Conservation (phyloP, 805 yeast genomes). For the Monosporozyma aerobia region DNA sequence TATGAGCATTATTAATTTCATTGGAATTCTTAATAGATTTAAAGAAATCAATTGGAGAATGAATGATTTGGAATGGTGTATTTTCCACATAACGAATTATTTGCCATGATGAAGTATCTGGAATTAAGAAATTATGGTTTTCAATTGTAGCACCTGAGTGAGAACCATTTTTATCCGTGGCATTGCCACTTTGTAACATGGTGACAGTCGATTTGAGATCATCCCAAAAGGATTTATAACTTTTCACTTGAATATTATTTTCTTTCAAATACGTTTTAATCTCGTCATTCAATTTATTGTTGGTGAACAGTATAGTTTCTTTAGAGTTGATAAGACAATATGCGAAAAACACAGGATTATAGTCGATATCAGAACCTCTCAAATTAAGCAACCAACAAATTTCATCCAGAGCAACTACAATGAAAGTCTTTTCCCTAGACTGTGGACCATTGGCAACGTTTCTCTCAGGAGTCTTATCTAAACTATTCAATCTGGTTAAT, state of each 20-base stretch:
- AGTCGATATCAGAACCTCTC: constrained; percentile 75
- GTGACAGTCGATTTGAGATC: constrained; percentile 33
- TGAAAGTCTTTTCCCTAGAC: constrained; percentile 31
- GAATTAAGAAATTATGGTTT: constrained; percentile 33
- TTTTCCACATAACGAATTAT: constrained; percentile 39
- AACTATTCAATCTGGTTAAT: constrained; percentile 28
- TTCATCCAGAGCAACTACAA: constrained; percentile 74
- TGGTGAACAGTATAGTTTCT: constrained; percentile 45
- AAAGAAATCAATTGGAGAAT: constrained; percentile 54
- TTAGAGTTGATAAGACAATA: constrained; percentile 39
- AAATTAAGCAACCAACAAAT: constrained; percentile 85
- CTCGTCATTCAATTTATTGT: constrained; percentile 34
- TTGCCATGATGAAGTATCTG: constrained; percentile 61
- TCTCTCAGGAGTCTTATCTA: constrained; percentile 4
- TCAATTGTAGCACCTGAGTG: not conserved
- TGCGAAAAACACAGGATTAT: constrained; percentile 78
- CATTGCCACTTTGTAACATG: constrained; percentile 6
- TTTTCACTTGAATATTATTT: constrained; percentile 39
- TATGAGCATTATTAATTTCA: constrained; percentile 62
- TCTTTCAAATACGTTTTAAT: constrained; percentile 34
- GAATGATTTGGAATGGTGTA: constrained; percentile 29
- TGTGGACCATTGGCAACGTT: not conserved
- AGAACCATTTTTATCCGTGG: constrained; percentile 3
- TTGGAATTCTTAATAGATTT: constrained; percentile 68
- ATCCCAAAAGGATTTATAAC: constrained; percentile 50